Evolutionary conservation across 2,329 filamentous ascomycete species (phyloP), one percentile per base, ranked within the genome.

Genomic region (Macrophomina phaseolina): DNA sequence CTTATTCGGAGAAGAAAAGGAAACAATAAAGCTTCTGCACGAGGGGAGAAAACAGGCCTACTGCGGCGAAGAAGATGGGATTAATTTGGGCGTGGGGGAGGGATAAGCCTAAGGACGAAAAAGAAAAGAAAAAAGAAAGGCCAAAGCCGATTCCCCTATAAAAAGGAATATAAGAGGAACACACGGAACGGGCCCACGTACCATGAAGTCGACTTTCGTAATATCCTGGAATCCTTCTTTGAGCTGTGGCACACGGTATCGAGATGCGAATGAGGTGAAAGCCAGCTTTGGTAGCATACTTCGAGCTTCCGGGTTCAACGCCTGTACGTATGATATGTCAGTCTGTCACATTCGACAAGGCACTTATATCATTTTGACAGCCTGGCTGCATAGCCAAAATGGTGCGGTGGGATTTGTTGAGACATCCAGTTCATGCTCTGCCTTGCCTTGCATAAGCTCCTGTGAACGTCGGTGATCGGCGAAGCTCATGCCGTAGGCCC

Each of bases 211-310:
- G 0, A 97, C 81, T 65, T 88, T 86, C 0, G 87, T 83, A 42
- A 99, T 87, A 71, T 97, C 92, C 69, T 90, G 82, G 73, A 97
- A 97, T 0, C 94, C 94, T 79, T 99, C 95, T 12, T 86, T 84
- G 1, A 86, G 68, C 46, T 84, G 85, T 0, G 94, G 95, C 70
- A 90, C 85, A 70, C 88, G 88, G 79, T 92, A 95, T 64, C 92
- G 86, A 8, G 89, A 87, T 16, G 84, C 81, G 74, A 93, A 99
- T 12, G 89, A 86, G 30, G 85, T 88, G 76, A 97, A 98, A 0
- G 95, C 94, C 69, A 95, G 83, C 52, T 86, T 87, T 0, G 94
- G 94, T 5, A 99, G 84, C 1, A 87, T 84, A 0, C 84, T 81
- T 69, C 95, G 86, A 30, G 87, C 86, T 78, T 98, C 94, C 1